These are phyloP conservation scores for Quambalaria eucalypti DNA, from an alignment of 1,284 basidiomycete genomes.

Conservation along the genomic window DNA sequence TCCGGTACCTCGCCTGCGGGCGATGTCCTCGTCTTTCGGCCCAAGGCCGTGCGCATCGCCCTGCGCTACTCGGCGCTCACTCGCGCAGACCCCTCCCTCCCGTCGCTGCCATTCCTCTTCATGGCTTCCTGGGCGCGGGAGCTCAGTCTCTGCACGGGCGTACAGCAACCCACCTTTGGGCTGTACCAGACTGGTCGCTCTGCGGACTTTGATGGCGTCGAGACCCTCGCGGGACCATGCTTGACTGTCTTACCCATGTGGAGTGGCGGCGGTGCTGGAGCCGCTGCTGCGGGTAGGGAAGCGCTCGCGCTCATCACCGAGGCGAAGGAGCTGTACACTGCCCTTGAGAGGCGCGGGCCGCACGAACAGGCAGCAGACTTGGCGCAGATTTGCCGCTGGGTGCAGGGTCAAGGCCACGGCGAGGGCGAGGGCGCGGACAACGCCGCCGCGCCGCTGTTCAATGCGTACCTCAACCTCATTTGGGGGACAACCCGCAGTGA, in stretches of 20 bases:
- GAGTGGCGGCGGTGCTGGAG: not conserved
- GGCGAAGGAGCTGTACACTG: too few species aligned
- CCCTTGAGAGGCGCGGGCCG: not conserved
- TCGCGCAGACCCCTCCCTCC: not conserved
- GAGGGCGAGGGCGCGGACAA: not conserved
- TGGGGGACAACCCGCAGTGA: not conserved
- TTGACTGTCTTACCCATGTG: conserved; percentile 27
- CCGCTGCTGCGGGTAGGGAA: not conserved
- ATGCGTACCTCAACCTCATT: not conserved
- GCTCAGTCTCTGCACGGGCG: conserved; percentile 5
- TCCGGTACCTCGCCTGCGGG: not conserved
- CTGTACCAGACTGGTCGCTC: conserved; percentile 28
- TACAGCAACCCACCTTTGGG: conserved; percentile 16
- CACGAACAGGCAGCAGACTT: not conserved
- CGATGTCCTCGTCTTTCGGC: conserved; percentile 1
- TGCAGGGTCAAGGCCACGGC: not conserved
- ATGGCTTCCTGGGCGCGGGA: conserved; percentile 25
- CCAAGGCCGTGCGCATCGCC: not conserved
- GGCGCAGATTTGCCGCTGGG: not conserved
- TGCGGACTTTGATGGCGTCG: conserved; percentile 13
- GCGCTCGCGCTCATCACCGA: not conserved
- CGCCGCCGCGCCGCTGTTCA: not conserved
- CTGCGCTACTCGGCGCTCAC: not conserved
- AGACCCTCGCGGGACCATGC: conserved; percentile 19
- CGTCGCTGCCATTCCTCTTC: conserved; percentile 10